A percentile compares a stretch with the other conserved stretches of the same genome.
Evolutionary conservation across 345 rosid species (phyloP).

Genomic region (Corchorus capsularis): DNA sequence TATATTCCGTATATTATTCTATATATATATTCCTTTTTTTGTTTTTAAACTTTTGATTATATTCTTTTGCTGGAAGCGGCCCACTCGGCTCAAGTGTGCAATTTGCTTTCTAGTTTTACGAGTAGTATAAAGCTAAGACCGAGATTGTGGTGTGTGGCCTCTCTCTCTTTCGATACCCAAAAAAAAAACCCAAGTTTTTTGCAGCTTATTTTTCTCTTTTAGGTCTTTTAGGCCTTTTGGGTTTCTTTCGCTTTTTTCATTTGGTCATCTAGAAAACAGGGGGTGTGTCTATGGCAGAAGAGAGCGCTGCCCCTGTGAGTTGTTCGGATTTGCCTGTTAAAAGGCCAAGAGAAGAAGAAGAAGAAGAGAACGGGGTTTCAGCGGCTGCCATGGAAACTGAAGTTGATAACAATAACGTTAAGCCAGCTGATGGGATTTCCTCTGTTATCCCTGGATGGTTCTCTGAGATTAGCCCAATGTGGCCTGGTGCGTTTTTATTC

Average conservation of each 20-base stretch:
- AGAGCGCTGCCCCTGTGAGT: slow-evolving; percentile 15
- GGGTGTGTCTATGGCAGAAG: slow-evolving; percentile 29
- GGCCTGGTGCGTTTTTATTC: slow-evolving; percentile 63
- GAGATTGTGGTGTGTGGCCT: slow-evolving; percentile 24
- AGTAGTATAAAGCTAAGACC: slow-evolving; percentile 8
- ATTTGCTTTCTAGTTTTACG: too few relatives aligned
- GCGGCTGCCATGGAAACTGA: slow-evolving; percentile 44
- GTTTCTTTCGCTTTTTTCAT: background rate
- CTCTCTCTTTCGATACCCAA: background rate
- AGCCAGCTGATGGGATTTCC: slow-evolving; percentile 41
- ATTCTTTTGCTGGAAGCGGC: too few relatives aligned
- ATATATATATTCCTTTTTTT: background rate
- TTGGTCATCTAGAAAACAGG: background rate
- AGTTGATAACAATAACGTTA: slow-evolving; percentile 19
- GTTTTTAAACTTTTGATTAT: background rate
- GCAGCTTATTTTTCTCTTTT: background rate
- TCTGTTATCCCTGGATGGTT: slow-evolving; percentile 83
- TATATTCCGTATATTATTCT: background rate
- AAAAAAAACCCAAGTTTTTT: slow-evolving; percentile 6
- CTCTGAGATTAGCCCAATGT: slow-evolving; percentile 85
- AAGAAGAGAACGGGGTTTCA: slow-evolving; percentile 41
- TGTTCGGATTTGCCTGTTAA: slow-evolving; percentile 47
- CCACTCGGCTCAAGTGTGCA: too few relatives aligned
- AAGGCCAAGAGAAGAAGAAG: slow-evolving; percentile 63
- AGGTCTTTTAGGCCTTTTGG: slow-evolving; percentile 7